Evolutionary conservation across 805 yeast species (phyloP), one percentile per base, ranked within the genome.

Genomic region (Saturnispora gosingensis): DNA sequence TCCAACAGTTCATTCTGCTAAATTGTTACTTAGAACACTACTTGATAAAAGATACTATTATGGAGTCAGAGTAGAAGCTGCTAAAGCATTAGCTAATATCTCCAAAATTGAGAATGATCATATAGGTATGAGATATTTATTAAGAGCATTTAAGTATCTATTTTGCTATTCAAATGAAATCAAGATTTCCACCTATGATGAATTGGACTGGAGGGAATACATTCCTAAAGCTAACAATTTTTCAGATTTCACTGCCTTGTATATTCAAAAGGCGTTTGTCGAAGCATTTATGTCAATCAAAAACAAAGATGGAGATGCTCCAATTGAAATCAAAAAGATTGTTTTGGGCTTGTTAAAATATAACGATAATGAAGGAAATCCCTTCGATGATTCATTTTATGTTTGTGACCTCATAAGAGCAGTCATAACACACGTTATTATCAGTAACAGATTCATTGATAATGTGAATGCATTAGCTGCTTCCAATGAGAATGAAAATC

Each of bases 31-130:
- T 2, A 72, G 97, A 49, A 90, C 98, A 0, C 66, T 88, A 4
- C 74, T 90, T 78, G 99, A 93, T 64, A 62, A 74, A 5, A 72
- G 97, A 39, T 93, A 93, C 63, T 91, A 81, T 62, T 89, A 87
- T 66, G 97, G 97, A 3, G 81, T 93, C 1, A 73, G 99, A 53
- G 75, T 81, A 16, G 95, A 88, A 52, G 97, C 99, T 1, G 95
- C 95, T 1, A 66, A 70, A 45, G 93, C 93, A 0, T 71, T 93
- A 43, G 83, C 90, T 0, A 74, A 67, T n/a, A 73, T 81, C 49
- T 83, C 96, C 0, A 78, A 70, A 24, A 77, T 76, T 35, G 79
- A 77, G 11, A 73, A 79, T 40, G 74, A 75, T n/a, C 86, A 77
- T 64, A 70, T 85, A 28, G 98, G 98, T 0, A 72, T 85, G 58